Conservation (phyloP, 495 filamentous ascomycete genomes). For the Emericellopsis terricola region DNA sequence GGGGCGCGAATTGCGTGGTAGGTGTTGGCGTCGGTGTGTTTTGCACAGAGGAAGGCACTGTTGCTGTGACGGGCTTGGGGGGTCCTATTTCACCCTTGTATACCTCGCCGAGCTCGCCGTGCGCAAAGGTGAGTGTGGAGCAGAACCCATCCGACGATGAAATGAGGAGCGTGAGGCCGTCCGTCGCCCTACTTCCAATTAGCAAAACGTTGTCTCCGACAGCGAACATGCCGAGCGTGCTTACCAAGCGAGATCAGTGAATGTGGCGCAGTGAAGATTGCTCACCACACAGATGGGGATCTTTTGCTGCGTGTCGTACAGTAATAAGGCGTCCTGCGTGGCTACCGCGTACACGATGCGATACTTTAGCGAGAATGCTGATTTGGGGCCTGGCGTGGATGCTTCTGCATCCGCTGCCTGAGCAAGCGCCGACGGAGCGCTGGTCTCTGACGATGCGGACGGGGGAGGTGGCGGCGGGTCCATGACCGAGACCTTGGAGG, state of each 20-base stretch:
- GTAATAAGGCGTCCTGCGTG: conserved; percentile 86
- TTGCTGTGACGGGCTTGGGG: conserved; percentile 22
- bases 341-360: conserved; percentile 94
- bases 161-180: conserved; percentile 84
- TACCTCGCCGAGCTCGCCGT: conserved; percentile 73
- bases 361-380: conserved; percentile 74
- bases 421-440: conserved; percentile 14
- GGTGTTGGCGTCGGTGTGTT: conserved; percentile 50
- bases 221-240: conserved; percentile 7
- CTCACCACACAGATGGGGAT: conserved; percentile 84
- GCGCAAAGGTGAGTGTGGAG: conserved; percentile 67
- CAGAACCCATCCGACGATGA: conserved; percentile 97
- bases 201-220: conserved; percentile 1
- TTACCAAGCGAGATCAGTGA: conserved; percentile 92
- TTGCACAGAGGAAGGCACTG: conserved; percentile 31
- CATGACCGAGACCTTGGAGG: conserved; percentile 55
- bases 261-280: conserved; percentile 93
- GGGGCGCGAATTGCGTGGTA: conserved; percentile 35
- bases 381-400: conserved; percentile 33
- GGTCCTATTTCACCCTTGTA: conserved; percentile 52
- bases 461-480: conserved; percentile 56
- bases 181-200: conserved; percentile 80
- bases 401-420: conserved; percentile 15
- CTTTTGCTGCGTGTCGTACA: conserved; percentile 95
- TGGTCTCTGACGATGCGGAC: background rate